Percentiles rank a stretch among this genome's conserved stretches.
Conservation (phyloP, 768 basidiomycete species). For the Cubamyces lactineus region DNA sequence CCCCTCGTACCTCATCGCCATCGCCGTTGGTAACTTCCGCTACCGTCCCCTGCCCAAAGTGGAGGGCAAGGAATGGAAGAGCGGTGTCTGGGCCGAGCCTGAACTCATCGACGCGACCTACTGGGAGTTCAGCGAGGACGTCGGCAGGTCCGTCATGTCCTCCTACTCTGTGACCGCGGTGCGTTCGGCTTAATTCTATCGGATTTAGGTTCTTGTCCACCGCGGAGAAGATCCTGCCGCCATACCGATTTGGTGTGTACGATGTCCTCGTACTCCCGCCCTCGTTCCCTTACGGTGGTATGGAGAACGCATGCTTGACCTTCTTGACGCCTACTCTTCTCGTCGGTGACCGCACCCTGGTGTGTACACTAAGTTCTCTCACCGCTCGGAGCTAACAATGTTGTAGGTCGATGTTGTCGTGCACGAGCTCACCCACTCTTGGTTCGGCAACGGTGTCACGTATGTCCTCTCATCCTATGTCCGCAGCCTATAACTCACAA, state of each 20-base stretch:
- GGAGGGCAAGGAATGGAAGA: constrained; percentile 73
- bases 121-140: constrained; percentile 91
- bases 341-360: constrained; percentile 83
- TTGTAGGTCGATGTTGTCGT: constrained; percentile 75
- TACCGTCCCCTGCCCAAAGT: constrained; percentile 67
- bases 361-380: constrained; percentile 1
- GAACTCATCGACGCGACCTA: constrained; percentile 74
- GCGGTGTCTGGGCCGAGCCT: constrained; percentile 92
- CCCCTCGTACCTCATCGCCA: constrained; percentile 90
- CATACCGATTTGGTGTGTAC: constrained; percentile 86
- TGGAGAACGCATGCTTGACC: constrained; percentile 90
- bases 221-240: constrained; percentile 73
- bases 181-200: neutral
- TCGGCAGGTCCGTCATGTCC: constrained; percentile 56
- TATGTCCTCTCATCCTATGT: constrained; percentile 32
- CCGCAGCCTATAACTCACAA: neutral
- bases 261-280: constrained; percentile 89
- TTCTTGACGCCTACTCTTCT: constrained; percentile 90
- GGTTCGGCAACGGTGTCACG: constrained; percentile 94
- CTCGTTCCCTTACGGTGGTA: constrained; percentile 92
- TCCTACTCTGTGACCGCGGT: neutral
- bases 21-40: constrained; percentile 81
- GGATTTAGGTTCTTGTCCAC: constrained; percentile 66
- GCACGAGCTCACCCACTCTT: constrained; percentile 85
- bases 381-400: neutral